Evolutionary conservation across 345 rosid species (phyloP).

Genomic region (Arabis hirsuta): DNA sequence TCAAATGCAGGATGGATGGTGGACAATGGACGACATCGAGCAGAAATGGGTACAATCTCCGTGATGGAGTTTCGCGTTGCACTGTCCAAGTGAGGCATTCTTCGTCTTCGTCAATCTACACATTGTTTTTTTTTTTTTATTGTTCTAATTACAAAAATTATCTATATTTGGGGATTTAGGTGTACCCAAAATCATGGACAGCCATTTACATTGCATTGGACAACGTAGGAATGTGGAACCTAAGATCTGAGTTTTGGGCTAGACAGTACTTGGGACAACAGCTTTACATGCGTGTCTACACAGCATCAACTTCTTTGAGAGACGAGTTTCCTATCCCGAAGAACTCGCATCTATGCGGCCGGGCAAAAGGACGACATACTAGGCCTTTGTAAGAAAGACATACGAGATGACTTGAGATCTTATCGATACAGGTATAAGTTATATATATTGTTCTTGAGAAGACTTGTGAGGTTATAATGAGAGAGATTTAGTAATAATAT

Average conservation of each 20-base stretch:
- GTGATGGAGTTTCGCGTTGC: slow-evolving; percentile 74
- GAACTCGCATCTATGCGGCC: slow-evolving; percentile 84
- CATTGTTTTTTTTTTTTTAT: neutral
- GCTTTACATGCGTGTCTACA: slow-evolving; percentile 78
- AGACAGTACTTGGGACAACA: slow-evolving; percentile 97
- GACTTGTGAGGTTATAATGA: slow-evolving; percentile 22
- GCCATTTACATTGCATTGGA: slow-evolving; percentile 89
- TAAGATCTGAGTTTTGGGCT: slow-evolving; percentile 94
- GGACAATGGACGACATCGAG: slow-evolving; percentile 79
- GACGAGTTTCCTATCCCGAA: slow-evolving; percentile 93
- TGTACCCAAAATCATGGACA: slow-evolving; percentile 90
- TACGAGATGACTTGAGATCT: slow-evolving; percentile 14
- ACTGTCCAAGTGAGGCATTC: slow-evolving; percentile 66
- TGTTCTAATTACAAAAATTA: slow-evolving; percentile 4
- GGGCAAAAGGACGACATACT: slow-evolving; percentile 74
- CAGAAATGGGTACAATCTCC: slow-evolving; percentile 79
- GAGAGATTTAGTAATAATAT: slow-evolving; percentile 34
- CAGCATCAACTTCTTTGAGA: slow-evolving; percentile 73
- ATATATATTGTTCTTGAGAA: slow-evolving; percentile 39
- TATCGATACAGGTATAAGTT: slow-evolving; percentile 30
- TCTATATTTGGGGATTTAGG: slow-evolving; percentile 52
- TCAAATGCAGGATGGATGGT: slow-evolving; percentile 84
- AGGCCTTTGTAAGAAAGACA: slow-evolving; percentile 59
- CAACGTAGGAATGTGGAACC: slow-evolving; percentile 99
- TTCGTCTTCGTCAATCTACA: neutral